Percentiles rank a stretch among this genome's conserved stretches.
These are phyloP conservation scores for Claviceps purpurea DNA, from an alignment of 2,329 filamentous ascomycete species.

Conservation along the genomic window DNA sequence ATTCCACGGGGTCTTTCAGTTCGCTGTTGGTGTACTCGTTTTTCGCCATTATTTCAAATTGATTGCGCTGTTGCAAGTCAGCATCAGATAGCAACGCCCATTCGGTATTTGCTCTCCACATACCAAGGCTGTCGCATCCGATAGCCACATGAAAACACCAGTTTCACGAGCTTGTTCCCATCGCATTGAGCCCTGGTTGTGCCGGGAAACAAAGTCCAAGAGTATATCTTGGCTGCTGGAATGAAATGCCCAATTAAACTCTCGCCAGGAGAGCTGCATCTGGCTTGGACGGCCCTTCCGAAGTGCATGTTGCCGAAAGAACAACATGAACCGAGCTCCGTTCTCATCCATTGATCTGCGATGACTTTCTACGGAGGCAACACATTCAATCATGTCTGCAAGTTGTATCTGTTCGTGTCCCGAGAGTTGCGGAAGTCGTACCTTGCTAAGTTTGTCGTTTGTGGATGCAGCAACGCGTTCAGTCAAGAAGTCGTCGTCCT, in stretches of 20 bases:
- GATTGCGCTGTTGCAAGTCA: conserved; percentile 27
- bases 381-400: conserved; percentile 73
- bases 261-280: conserved; percentile 58
- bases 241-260: conserved; percentile 78
- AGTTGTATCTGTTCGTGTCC: conserved; percentile 78
- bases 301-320: conserved; percentile 70
- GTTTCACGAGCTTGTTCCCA: conserved; percentile 81
- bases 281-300: conserved; percentile 51
- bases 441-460: conserved; percentile 61
- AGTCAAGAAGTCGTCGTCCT: conserved; percentile 46
- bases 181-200: conserved; percentile 64
- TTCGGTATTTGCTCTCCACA: conserved; percentile 17
- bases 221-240: conserved; percentile 82
- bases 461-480: conserved; percentile 58
- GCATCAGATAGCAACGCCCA: neutral
- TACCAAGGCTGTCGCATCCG: conserved; percentile 63
- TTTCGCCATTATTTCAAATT: conserved; percentile 82
- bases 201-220: conserved; percentile 64
- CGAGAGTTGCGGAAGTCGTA: conserved; percentile 67
- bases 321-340: conserved; percentile 73
- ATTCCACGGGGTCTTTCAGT: conserved; percentile 79
- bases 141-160: conserved; percentile 91
- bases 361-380: conserved; percentile 73
- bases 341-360: conserved; percentile 83
- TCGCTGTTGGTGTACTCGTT: conserved; percentile 88